Base-by-base conservation (phyloP, 225 moss, liverwort and hornwort species). In the Physcomitrium patens region DNA sequence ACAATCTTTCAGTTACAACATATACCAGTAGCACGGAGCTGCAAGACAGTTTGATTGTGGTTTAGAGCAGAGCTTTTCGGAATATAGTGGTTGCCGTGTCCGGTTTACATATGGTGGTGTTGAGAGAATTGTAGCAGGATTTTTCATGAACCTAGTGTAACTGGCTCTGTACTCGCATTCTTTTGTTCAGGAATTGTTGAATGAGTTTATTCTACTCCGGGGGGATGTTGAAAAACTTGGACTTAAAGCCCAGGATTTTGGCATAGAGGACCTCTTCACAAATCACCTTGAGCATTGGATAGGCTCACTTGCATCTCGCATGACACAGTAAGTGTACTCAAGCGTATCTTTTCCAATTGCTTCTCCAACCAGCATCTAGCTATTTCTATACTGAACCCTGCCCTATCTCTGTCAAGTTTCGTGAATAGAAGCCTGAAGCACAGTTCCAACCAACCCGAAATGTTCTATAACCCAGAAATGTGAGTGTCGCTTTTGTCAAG, bases 301-400 rank as follows among this genome's bases (percentile, higher is more conserved):
- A 24, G 31, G 60, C 2, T 61, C 81, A 10, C 64, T 78, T 23
- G 77, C 67, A 15, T 78, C 78, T 55, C 81, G 85, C 18, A 85
- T 85, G 85, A 76, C 76, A 53, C 78, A 81, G 85, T 85, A 57
- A 81, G 55, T 43, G 63, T 63, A 19, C 26, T 20, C 64, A 0
- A 22, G 7, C 17, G 31, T 5, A 52, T 18, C 31, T 51, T 24
- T 11, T 46, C 42, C 6, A 11, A 10, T 15, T 20, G 10, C 27
- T 50, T 50, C 26, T 27, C 10, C 17, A 14, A 50, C n/a, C 23
- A 48, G 48, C 48, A 48, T 16, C 47, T 45, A 45, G 14, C 22
- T 1, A 8, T 14, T 65, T 7, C 7, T 17, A 12, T 22, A 64
- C 13, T 45, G 8, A 13, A 45, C 3, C 13, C 14, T 22, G 20